Evolutionary conservation across 2,329 filamentous ascomycete genomes (phyloP).

Genomic region (Fusarium verticillioides): DNA sequence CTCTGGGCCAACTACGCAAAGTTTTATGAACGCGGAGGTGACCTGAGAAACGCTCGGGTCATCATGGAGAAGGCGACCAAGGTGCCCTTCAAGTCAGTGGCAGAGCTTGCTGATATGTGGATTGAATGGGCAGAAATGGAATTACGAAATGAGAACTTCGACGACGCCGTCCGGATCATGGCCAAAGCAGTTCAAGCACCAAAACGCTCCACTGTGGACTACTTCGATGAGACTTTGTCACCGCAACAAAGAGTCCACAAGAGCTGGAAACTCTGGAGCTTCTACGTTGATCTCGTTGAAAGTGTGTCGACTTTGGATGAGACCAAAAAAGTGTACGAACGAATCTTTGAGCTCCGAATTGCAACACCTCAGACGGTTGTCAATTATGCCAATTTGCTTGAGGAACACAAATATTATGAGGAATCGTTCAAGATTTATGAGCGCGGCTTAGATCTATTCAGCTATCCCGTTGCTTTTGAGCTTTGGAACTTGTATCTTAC

Average conservation of each 20-base stretch:
- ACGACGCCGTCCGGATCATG: slow-evolving; percentile 95
- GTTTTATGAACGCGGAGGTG: slow-evolving; percentile 90
- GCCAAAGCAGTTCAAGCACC: slow-evolving; percentile 97
- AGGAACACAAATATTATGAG: slow-evolving; percentile 95
- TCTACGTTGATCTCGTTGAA: slow-evolving; percentile 97
- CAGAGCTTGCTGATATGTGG: slow-evolving; percentile 97
- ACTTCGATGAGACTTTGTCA: slow-evolving; percentile 93
- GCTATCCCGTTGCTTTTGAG: slow-evolving; percentile 97
- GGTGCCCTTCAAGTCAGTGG: slow-evolving; percentile 97
- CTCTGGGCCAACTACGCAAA: slow-evolving; percentile 98
- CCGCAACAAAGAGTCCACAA: slow-evolving; percentile 98
- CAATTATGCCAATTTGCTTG: slow-evolving; percentile 95
- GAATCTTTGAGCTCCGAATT: slow-evolving; percentile 97
- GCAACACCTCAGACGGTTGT: slow-evolving; percentile 98
- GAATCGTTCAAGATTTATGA: slow-evolving; percentile 99
- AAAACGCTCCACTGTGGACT: slow-evolving; percentile 97
- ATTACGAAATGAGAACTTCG: slow-evolving; percentile 93
- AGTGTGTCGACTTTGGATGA: slow-evolving; percentile 92
- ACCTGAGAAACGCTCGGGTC: slow-evolving; percentile 84
- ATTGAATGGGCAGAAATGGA: slow-evolving; percentile 99
- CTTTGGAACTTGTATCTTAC: slow-evolving; percentile 98
- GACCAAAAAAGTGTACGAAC: slow-evolving; percentile 92
- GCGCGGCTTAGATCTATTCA: slow-evolving; percentile 96
- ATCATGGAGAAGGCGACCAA: slow-evolving; percentile 99
- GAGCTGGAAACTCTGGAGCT: slow-evolving; percentile 99